Evolutionary conservation across 2,329 filamentous ascomycete genomes (phyloP).

Genomic region (Ophiosphaerella herpotricha): DNA sequence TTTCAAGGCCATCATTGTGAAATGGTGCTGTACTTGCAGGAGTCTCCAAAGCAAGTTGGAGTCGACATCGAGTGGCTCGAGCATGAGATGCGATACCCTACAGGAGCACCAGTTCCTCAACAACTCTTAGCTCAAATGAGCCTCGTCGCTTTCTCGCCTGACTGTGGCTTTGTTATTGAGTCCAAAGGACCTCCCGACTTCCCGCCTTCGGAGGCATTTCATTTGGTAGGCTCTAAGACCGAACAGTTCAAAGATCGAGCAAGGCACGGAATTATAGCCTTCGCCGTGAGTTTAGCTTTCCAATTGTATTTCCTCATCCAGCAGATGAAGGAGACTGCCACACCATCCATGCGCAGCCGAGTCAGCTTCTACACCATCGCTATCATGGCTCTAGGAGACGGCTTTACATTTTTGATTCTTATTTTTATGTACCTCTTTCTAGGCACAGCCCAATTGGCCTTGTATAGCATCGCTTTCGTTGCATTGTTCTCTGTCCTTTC

Average conservation of each 20-base stretch:
- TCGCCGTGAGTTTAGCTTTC: slow-evolving; percentile 54
- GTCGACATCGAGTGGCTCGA: slow-evolving; percentile 58
- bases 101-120: slow-evolving; percentile 58
- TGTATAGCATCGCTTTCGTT: slow-evolving; percentile 62
- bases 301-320: slow-evolving; percentile 63
- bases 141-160: slow-evolving; percentile 66
- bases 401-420: slow-evolving; percentile 61
- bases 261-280: slow-evolving; percentile 58
- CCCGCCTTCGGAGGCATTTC: slow-evolving; percentile 55
- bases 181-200: slow-evolving; percentile 63
- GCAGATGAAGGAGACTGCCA: slow-evolving; percentile 68
- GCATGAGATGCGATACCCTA: slow-evolving; percentile 63
- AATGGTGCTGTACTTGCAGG: slow-evolving; percentile 82
- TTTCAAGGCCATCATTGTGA: slow-evolving; percentile 82
- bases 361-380: slow-evolving; percentile 68
- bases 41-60: slow-evolving; percentile 45
- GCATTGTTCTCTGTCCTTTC: slow-evolving; percentile 65
- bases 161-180: slow-evolving; percentile 68
- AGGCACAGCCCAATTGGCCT: slow-evolving; percentile 58
- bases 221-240: slow-evolving; percentile 61
- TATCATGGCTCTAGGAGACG: slow-evolving; percentile 65
- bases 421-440: slow-evolving; percentile 58
- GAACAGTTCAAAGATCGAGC: slow-evolving; percentile 60
- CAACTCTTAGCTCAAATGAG: slow-evolving; percentile 62
- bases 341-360: slow-evolving; percentile 66